phyloP scores from a whole-genome alignment of 2,329 filamentous ascomycete genomes.

The Chalara sp. region DNA sequence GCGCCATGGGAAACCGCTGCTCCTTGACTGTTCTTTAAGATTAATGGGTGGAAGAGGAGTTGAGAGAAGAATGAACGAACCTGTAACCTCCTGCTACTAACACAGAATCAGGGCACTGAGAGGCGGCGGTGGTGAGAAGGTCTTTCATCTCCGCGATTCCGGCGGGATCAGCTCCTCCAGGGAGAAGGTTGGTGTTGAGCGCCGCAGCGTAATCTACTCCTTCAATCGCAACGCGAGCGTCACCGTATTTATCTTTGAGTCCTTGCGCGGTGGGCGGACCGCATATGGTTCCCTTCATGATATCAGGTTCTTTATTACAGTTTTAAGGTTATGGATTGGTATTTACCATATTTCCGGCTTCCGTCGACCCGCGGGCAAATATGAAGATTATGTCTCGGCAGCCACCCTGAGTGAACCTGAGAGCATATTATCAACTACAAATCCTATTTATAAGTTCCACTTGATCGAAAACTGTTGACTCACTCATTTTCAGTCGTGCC shows the following conservation, averaged over 20 bases:
- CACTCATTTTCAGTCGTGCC: too few species aligned
- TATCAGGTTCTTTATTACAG: not conserved
- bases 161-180: constrained; percentile 9
- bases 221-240: constrained; percentile 16
- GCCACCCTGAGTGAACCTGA: not conserved
- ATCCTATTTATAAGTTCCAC: too few species aligned
- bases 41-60: too few species aligned
- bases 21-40: constrained; percentile 26
- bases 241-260: constrained; percentile 16
- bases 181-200: constrained; percentile 12
- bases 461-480: too few species aligned
- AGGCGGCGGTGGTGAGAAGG: constrained; percentile 24
- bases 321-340: not conserved
- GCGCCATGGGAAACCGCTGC: constrained; percentile 33
- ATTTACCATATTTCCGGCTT: constrained; percentile 37
- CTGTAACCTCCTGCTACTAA: constrained; percentile 30
- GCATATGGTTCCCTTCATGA: constrained; percentile 19
- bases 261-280: constrained; percentile 20
- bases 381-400: constrained; percentile 38
- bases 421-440: not conserved
- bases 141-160: constrained; percentile 11
- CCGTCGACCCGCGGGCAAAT: constrained; percentile 39
- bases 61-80: not conserved
- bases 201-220: constrained; percentile 22
- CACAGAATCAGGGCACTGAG: constrained; percentile 28